A percentile compares a stretch with the other conserved stretches of the same genome.
Evolutionary conservation across 2,329 filamentous ascomycete genomes (phyloP).

Genomic region (Fusarium anthophilum): DNA sequence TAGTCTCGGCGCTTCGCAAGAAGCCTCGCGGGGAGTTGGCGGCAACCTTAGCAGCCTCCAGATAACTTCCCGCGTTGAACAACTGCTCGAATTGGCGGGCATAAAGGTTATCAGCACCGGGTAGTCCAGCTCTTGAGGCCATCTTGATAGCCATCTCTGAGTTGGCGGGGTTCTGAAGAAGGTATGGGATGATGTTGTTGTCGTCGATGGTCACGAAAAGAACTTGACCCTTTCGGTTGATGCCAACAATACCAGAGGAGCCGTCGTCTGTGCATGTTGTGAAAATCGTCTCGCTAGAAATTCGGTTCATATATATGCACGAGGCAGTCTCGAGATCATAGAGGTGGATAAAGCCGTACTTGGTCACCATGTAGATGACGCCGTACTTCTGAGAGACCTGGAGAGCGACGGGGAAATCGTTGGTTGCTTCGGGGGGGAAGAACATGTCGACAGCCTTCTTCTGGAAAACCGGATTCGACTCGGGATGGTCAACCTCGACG

Average conservation of each 20-base stretch:
- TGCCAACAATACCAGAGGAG: conserved; percentile 88
- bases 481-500: conserved; percentile 94
- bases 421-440: conserved; percentile 94
- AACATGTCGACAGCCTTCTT: conserved; percentile 99
- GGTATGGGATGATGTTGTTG: conserved; percentile 88
- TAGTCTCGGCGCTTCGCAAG: conserved; percentile 91
- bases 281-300: conserved; percentile 99
- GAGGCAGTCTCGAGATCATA: conserved; percentile 97
- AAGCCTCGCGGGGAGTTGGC: conserved; percentile 97
- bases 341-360: conserved; percentile 98
- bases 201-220: conserved; percentile 95
- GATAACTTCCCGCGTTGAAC: conserved; percentile 80
- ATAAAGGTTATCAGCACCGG: conserved; percentile 93
- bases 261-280: conserved; percentile 86
- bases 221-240: conserved; percentile 98
- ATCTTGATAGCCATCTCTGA: conserved; percentile 94
- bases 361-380: conserved; percentile 96
- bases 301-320: conserved; percentile 99
- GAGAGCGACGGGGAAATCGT: conserved; percentile 97
- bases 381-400: conserved; percentile 97
- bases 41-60: conserved; percentile 92
- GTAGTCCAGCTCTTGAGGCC: conserved; percentile 90
- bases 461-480: conserved; percentile 86
- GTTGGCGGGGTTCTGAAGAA: conserved; percentile 96
- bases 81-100: conserved; percentile 92